Evolutionary conservation across 2,329 filamentous ascomycete species (phyloP), one percentile per base, ranked within the genome.

Genomic region (Fusarium scirpi): DNA sequence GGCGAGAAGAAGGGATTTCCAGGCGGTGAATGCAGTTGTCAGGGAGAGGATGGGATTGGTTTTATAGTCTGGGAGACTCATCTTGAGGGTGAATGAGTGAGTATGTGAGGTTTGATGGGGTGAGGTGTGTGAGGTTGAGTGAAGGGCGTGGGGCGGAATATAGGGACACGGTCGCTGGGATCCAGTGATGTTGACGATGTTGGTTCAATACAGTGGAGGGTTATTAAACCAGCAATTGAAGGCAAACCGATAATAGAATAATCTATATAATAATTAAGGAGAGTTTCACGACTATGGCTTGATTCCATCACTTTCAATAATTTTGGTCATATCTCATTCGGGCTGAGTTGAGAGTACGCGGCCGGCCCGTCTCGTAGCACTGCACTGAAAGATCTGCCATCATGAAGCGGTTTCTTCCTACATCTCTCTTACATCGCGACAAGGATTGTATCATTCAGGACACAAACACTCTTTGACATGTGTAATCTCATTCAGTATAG

Each of bases 1-100:
- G 47, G 85, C 73, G n/a, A 94, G 78, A 9, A 96, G 82, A 12
- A 92, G 76, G 8, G 79, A 53, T 77, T 95, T 96, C 91, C 91
- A 94, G 15, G 82, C 77, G 7, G 82, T 58, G 76, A 92, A 94
- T n/a, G 76, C 34, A 20, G 64, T 41, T 9, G 70, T 53, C 8
- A 82, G 66, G 3, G 77, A 77, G 32, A 56, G 34, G 9, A 76
- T 30, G 15, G 78, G 77, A 12, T 49, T 60, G 0, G 72, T 47
- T 29, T 62, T 25, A 55, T 65, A 57, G 25, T 68, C 22, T 22
- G 70, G 20, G 44, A 75, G 58, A 38, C 40, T 45, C 69, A 74
- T 75, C 8, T 45, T 67, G 59, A 27, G 46, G 24, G 32, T 24
- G 10, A 63, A 22, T 43, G 69, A 57, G 32, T 24, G 57, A 40